Base-by-base conservation (phyloP, 768 basidiomycete species). In the Coprinopsis sp. region DNA sequence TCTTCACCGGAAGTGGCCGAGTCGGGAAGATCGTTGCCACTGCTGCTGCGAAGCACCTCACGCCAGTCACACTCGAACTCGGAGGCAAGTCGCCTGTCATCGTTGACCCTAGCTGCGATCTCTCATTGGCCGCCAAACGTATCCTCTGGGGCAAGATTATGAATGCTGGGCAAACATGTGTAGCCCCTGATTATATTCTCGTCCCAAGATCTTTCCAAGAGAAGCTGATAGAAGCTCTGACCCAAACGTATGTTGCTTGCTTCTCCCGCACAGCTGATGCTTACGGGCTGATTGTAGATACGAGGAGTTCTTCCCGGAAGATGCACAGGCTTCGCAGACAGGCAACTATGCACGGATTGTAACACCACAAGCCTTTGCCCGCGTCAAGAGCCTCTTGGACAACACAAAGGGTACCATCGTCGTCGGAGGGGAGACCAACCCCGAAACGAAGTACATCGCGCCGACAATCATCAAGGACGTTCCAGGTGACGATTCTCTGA, bases 61-160 rank as follows among this genome's bases (percentile, higher is more conserved):
- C 87, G 0, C 87, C 88, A 0, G 67, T 87, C 4, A 67, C 72
- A 5, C 64, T 76, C 18, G 76, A 78, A 58, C 59, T 67, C 8
- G 66, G 66, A 45, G 66, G 88, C 22, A 89, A 91, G 61, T 81
- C 77, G 1, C 88, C 89, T 1, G 87, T 81, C 19, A 69, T 91
- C 51, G 67, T 93, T 34, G 86, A 91, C 60, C 73, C 85, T 0
- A 71, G 68, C 18, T 80, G 77, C 44, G 82, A 92, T 58, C 64
- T 91, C 40, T 71, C 80, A 47, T 65, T 72, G 4, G 73, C 82
- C 0, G 86, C 87, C 2, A 75, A 73, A 33, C 74, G 90, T n/a
- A 71, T 93, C 34, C 61, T 91, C 28, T 91, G 87, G 87, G 88
- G 88, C n/a, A 89, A 89, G 37, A 62, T 68, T n/a, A 64, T 73